Base-by-base conservation (phyloP, 495 filamentous ascomycete species). In the Oidiodendron maius region DNA sequence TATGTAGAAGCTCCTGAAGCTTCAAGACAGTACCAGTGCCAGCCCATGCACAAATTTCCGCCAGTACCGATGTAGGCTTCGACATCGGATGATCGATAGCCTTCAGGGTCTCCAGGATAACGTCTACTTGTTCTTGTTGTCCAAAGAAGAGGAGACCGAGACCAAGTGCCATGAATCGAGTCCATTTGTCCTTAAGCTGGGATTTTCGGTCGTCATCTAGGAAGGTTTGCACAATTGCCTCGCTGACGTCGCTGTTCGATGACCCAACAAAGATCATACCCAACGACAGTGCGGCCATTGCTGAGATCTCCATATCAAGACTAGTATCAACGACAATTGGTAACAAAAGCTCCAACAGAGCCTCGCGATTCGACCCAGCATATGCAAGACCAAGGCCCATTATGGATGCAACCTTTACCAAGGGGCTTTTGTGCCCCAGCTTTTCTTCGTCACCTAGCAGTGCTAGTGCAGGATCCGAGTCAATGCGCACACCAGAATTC, bases 121-220 rank as follows among this genome's bases (percentile, higher is more conserved):
- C 90, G 61, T 99, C 93, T 13, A 96, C 93, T 64, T 97, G 90
- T 62, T 99, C 93, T 64, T 99, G 94, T 39, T 87, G 82, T 30
- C 94, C 94, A 53, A 97, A 96, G 74, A 85, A 99, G 22, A 99
- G 72, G 15, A 99, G 80, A 2, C 94, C 93, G 46, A 99, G 74
- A 50, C 94, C 93, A 53, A 99, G 81, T 12, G 87, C 87, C 76
- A 97, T 85, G 68, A 99, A 99, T 2, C 91, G 80, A 18, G 89
- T 89, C 93, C 93, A 99, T 67, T 97, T 99, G 63, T 96, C 87
- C 57, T 93, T 95, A 28, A 97, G 76, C 59, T 93, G 87, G 56
- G 80, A 78, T 59, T 82, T 80, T 17, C 91, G 80, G 21, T 95
- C 90, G 47, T 94, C 89, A 50, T 96, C 91, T 64, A 97, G 78